Evolutionary conservation across 768 basidiomycete species (phyloP).

Genomic region (Hygrocybe punicea): DNA sequence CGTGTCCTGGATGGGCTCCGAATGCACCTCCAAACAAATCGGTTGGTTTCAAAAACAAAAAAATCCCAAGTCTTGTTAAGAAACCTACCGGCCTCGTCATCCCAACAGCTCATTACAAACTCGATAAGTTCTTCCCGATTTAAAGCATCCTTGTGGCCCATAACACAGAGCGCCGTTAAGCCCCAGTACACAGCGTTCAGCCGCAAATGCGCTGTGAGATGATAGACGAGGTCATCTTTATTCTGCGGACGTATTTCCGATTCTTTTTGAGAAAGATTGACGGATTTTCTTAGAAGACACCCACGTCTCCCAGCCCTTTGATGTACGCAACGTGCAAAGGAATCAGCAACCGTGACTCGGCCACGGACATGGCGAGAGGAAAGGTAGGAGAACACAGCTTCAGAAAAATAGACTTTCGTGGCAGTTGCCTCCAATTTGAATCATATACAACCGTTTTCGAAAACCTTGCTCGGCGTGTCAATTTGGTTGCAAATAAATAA

Average conservation of each 20-base stretch:
- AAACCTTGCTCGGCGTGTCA: too few relatives aligned
- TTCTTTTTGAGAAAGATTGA: too few relatives aligned
- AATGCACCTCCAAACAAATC: conserved; percentile 79
- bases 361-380: too few relatives aligned
- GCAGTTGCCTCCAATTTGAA: too few relatives aligned
- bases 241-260: conserved; percentile 49
- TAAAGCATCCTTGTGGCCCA: conserved; percentile 76
- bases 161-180: conserved; percentile 77
- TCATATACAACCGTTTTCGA: too few relatives aligned
- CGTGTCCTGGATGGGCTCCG: conserved; percentile 89
- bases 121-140: conserved; percentile 79
- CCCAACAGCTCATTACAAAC: conserved; percentile 95
- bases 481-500: too few relatives aligned
- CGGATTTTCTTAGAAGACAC: conserved; percentile 11
- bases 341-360: conserved; percentile 40
- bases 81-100: conserved; percentile 71
- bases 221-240: conserved; percentile 82
- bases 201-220: conserved; percentile 88
- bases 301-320: conserved; percentile 66
- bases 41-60: too few relatives aligned
- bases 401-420: too few relatives aligned
- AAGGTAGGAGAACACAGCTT: too few relatives aligned
- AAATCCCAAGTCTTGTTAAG: too few relatives aligned
- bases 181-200: conserved; percentile 99
- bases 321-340: conserved; percentile 74